Evolutionary conservation across 73 alveolate genomes (phyloP).

Genomic region (Uronychia binucleata): DNA sequence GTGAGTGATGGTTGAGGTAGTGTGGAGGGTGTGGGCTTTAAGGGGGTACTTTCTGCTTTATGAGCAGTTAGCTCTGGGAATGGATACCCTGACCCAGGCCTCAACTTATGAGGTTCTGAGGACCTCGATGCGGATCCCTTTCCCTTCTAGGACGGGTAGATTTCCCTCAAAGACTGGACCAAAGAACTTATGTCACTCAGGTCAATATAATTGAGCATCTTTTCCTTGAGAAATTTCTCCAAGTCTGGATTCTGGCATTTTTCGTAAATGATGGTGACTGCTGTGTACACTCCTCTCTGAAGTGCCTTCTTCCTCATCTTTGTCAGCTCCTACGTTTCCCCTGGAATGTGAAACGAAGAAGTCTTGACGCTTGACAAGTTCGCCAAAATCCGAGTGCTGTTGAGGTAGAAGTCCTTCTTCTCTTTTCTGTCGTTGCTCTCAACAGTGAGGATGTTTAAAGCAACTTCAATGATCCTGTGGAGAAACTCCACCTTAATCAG

Average conservation of each 20-base stretch:
- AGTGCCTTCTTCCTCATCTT: conserved; percentile 24
- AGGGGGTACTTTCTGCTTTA: no score
- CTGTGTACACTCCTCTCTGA: conserved; percentile 29
- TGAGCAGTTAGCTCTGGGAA: no score
- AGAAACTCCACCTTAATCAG: conserved; percentile 18
- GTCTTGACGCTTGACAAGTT: conserved; percentile 29
- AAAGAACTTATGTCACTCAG: conserved; percentile 3
- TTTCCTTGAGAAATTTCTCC: conserved; percentile 22
- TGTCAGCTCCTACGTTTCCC: conserved; percentile 32
- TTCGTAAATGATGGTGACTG: not conserved
- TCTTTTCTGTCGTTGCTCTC: no score
- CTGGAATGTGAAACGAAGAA: conserved; percentile 33
- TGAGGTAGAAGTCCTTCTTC: not conserved
- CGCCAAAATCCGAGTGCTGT: conserved; percentile 15
- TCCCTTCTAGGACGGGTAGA: no score
- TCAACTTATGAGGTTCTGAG: no score
- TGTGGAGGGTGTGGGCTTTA: no score
- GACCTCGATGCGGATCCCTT: no score
- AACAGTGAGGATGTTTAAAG: not conserved
- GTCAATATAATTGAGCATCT: conserved; percentile 24
- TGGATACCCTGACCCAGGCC: no score
- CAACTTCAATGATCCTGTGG: conserved; percentile 17
- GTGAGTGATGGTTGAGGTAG: no score
- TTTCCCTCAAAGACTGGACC: not conserved
- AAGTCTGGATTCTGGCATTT: not conserved